Evolutionary conservation across 768 basidiomycete species (phyloP), one percentile per base, ranked within the genome.

Genomic region (Coprinopsis cinerea): DNA sequence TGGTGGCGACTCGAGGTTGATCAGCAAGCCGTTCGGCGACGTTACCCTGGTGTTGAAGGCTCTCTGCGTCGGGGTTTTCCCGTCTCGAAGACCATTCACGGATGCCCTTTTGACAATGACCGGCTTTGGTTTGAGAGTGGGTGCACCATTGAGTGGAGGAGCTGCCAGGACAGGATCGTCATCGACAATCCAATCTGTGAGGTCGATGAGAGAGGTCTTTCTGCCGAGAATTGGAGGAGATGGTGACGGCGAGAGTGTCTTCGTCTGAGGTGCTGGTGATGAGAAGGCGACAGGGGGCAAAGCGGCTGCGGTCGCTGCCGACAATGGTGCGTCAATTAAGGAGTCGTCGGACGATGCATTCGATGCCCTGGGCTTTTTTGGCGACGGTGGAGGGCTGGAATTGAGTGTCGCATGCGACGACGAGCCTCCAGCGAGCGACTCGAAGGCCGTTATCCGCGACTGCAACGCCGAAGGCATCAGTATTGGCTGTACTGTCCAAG

Each of bases 171-270:
- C 27, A 20, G 76, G 72, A 9, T 77, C 79, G 54, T 83, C 81
- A 42, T 83, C 84, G 47, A 85, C 68, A 47, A 85, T 75, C 84
- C 85, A 87, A 62, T 88, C 85, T 50, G 76, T 77, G 51, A 88
- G 70, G 65, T 88, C 85, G 55, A 86, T 77, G 46, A 85, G 68
- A 28, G 85, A 85, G 0, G 79, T 70, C 59, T 77, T 82, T 27
- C 74, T 68, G 22, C 71, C 72, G 15, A 77, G 66, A 53, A 69
- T 69, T 10, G 73, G 71, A 0, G 77, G 74, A 0, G 80, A 78
- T 3, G 77, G 70, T 1, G 80, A 78, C 0, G 77, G 74, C 1
- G 79, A 74, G 6, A 55, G 56, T 22, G 28, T 35, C 27, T 43
- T 35, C 27, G 35, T 20, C 15, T 34, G 15, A 17, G 53, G 49